Percentiles rank a stretch among this genome's conserved stretches.
These are phyloP conservation scores for Sarocladium kiliense DNA, from an alignment of 2,329 filamentous ascomycete species.

Conservation along the genomic window DNA sequence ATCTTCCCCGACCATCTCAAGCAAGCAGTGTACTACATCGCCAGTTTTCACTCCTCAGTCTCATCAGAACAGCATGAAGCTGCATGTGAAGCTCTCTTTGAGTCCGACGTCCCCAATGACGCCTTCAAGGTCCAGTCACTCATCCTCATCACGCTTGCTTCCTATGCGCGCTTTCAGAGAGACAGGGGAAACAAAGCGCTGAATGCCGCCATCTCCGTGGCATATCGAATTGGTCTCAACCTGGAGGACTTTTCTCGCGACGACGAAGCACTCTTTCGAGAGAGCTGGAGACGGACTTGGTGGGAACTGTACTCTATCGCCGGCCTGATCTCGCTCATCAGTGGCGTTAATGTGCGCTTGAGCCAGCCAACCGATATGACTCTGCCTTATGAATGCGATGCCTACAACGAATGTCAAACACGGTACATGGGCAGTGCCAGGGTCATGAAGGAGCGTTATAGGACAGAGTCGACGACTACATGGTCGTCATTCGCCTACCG, in stretches of 20 bases:
- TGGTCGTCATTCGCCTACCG: constrained; percentile 8
- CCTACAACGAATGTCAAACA: constrained; percentile 7
- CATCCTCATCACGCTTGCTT: constrained; percentile 10
- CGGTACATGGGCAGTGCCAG: neutral
- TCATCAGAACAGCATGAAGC: neutral
- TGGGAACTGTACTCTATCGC: constrained; percentile 9
- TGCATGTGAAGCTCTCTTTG: neutral
- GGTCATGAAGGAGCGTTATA: constrained; percentile 5
- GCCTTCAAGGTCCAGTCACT: constrained; percentile 11
- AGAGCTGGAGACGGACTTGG: constrained; percentile 8
- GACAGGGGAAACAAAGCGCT: constrained; percentile 10
- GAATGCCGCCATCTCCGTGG: constrained; percentile 9
- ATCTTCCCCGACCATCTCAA: constrained; percentile 8
- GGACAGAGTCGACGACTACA: neutral
- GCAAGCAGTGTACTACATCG: constrained; percentile 10
- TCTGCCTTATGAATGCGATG: constrained; percentile 5
- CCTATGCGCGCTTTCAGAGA: constrained; percentile 11
- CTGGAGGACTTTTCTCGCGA: neutral
- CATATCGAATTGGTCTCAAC: constrained; percentile 8
- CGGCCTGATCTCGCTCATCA: constrained; percentile 8
- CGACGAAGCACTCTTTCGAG: neutral
- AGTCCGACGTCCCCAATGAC: constrained; percentile 4
- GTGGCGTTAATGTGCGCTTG: neutral
- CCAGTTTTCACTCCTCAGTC: constrained; percentile 4
- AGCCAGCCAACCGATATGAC: constrained; percentile 6